These are phyloP conservation scores for Arachis hypogaea DNA, from an alignment of 306 rosid genomes.

Conservation along the genomic window DNA sequence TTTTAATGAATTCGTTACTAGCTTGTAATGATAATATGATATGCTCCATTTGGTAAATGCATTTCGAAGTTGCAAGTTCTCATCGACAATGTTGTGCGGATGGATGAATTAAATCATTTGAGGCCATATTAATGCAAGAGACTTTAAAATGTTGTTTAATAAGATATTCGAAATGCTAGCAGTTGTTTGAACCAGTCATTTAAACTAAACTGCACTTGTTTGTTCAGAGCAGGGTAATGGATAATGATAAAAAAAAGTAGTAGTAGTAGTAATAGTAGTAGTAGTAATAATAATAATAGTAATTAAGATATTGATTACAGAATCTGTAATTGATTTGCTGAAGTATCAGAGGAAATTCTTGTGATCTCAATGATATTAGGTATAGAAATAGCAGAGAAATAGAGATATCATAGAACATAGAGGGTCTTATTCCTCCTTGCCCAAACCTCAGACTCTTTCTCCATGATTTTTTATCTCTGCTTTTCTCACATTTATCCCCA, in stretches of 20 bases:
- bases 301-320: too few relatives aligned
- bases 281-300: too few relatives aligned
- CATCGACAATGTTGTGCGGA: not conserved
- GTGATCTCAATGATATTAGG: too few relatives aligned
- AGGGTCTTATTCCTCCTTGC: too few relatives aligned
- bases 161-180: not conserved
- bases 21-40: not conserved
- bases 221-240: not conserved
- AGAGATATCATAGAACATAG: too few relatives aligned
- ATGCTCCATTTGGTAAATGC: constrained; percentile 12
- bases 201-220: not conserved
- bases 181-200: not conserved
- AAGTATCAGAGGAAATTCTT: too few relatives aligned
- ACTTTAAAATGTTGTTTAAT: not conserved
- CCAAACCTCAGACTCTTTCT: too few relatives aligned
- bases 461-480: too few relatives aligned
- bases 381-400: too few relatives aligned
- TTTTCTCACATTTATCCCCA: too few relatives aligned
- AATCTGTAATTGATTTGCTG: too few relatives aligned
- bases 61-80: not conserved
- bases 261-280: too few relatives aligned
- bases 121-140: not conserved
- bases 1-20: constrained; percentile 16
- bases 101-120: not conserved
- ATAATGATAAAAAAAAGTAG: not conserved